Evolutionary conservation across 1,139 yeast genomes (phyloP).

Genomic region (Geotrichum carabidarum): DNA sequence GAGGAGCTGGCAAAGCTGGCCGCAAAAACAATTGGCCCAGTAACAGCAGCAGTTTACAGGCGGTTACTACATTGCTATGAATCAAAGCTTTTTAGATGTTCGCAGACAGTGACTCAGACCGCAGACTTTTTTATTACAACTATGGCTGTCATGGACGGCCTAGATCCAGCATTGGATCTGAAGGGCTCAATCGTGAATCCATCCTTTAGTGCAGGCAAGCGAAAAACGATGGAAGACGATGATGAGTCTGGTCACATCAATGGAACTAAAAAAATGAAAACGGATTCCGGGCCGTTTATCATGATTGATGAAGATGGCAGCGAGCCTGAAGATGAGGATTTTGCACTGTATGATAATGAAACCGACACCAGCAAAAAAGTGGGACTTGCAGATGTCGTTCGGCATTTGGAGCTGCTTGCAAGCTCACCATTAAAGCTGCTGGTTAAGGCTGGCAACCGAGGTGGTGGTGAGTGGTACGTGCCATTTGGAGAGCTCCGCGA

Average conservation of each 20-base stretch:
- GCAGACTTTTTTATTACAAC: conserved; percentile 35
- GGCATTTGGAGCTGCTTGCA: conserved; percentile 43
- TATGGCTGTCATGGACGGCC: conserved; percentile 30
- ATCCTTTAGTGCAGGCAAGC: conserved; percentile 3
- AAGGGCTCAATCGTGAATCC: conserved; percentile 24
- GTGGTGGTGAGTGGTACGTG: conserved; percentile 43
- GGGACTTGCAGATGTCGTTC: conserved; percentile 33
- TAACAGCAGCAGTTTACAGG: conserved; percentile 62
- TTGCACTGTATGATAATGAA: conserved; percentile 22
- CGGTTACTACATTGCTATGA: conserved; percentile 58
- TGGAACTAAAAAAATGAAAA: conserved; percentile 17
- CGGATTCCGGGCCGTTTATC: conserved; percentile 18
- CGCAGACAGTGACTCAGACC: conserved; percentile 28
- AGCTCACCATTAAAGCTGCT: conserved; percentile 33
- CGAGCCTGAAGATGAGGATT: conserved; percentile 25
- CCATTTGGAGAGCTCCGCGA: conserved; percentile 36
- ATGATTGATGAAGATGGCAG: conserved; percentile 26
- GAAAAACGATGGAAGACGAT: conserved; percentile 5
- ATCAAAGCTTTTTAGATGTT: conserved; percentile 30
- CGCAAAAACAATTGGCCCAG: conserved; percentile 61
- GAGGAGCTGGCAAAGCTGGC: conserved; percentile 60
- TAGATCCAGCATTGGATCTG: conserved; percentile 32
- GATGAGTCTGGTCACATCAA: conserved; percentile 9
- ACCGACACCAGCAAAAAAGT: conserved; percentile 22
- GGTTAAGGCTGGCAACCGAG: conserved; percentile 33